Conservation (phyloP, 2,329 filamentous ascomycete genomes). For the Alternaria triticimaculans region DNA sequence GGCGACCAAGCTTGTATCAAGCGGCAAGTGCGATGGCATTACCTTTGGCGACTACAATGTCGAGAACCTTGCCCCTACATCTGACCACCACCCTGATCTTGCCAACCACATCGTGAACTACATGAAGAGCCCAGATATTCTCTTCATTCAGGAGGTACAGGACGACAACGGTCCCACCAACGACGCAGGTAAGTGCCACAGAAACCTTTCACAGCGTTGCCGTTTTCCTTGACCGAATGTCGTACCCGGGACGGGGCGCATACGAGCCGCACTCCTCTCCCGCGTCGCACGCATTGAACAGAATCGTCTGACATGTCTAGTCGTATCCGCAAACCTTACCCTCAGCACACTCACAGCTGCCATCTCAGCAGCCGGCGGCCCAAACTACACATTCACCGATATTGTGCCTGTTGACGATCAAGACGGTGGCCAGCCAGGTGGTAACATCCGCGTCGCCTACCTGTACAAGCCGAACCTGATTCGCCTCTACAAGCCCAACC, state of each 20-base stretch:
- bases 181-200: constrained; percentile 57
- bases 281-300: neutral
- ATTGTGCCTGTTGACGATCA: constrained; percentile 65
- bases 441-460: constrained; percentile 75
- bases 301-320: constrained; percentile 17
- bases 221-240: neutral
- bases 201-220: constrained; percentile 1
- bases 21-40: constrained; percentile 64
- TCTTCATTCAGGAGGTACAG: constrained; percentile 76
- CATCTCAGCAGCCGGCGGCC: constrained; percentile 59
- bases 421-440: constrained; percentile 72
- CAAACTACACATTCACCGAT: constrained; percentile 65
- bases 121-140: constrained; percentile 67
- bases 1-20: constrained; percentile 61
- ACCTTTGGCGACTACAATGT: constrained; percentile 74
- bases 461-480: constrained; percentile 69
- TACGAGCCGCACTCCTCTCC: neutral
- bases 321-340: constrained; percentile 64
- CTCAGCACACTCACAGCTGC: constrained; percentile 62
- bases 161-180: constrained; percentile 69
- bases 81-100: constrained; percentile 63
- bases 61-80: constrained; percentile 68
- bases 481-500: constrained; percentile 65
- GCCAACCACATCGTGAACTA: constrained; percentile 70
- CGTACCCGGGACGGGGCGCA: neutral